A percentile compares a stretch with the other conserved stretches of the same genome.
Conservation (phyloP, 371 early-diverging fungal species). For the Mucor racemosus region DNA sequence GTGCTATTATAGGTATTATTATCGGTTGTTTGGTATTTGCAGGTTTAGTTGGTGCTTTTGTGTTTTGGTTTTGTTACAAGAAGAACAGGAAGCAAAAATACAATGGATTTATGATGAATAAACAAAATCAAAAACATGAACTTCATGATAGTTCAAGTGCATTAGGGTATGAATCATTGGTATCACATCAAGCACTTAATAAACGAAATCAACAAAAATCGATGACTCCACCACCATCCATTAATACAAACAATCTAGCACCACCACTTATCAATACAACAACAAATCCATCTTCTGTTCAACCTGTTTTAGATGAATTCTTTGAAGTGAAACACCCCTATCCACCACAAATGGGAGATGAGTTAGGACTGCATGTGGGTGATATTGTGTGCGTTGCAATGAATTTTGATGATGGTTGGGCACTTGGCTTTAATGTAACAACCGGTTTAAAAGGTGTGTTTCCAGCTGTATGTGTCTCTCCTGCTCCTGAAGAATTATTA, state of each 20-base stretch:
- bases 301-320: slow-evolving; percentile 37
- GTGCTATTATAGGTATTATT: slow-evolving; percentile 36
- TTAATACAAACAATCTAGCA: slow-evolving; percentile 1
- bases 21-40: slow-evolving; percentile 26
- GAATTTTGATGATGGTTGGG: slow-evolving; percentile 77
- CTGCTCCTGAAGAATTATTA: slow-evolving; percentile 40
- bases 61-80: slow-evolving; percentile 12
- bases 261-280: slow-evolving; percentile 7
- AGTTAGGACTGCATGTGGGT: slow-evolving; percentile 66
- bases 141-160: slow-evolving; percentile 17
- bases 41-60: slow-evolving; percentile 14
- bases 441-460: slow-evolving; percentile 74
- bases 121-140: slow-evolving; percentile 1
- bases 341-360: slow-evolving; percentile 69
- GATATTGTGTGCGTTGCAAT: slow-evolving; percentile 68
- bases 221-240: slow-evolving; percentile 7
- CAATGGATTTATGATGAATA: slow-evolving; percentile 11
- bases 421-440: slow-evolving; percentile 69
- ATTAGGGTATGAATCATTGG: slow-evolving; percentile 29
- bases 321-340: slow-evolving; percentile 63
- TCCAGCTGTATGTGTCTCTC: slow-evolving; percentile 68
- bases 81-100: slow-evolving; percentile 13
- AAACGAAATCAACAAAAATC: neutral
- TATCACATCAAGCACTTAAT: slow-evolving; percentile 21
- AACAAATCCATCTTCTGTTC: neutral